Base-by-base conservation (phyloP, 768 basidiomycete genomes). In the Termitomyces sp. region DNA sequence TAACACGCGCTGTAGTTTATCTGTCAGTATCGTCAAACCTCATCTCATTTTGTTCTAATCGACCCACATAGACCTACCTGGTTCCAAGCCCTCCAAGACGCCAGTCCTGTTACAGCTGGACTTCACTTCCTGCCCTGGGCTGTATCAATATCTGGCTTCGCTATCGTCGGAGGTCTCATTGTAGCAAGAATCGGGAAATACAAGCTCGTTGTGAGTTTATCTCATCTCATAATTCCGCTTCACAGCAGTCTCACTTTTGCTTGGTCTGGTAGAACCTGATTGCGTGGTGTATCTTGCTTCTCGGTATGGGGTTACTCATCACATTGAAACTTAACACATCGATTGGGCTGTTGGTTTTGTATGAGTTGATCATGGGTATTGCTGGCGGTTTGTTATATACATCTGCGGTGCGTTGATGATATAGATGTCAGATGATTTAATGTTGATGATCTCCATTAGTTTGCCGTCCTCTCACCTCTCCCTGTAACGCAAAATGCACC, bases 381-480 rank as follows among this genome's bases (percentile, higher is more conserved):
- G 57, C 56, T 36, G 52, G 56, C 15, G 70, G 71, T 11, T 42
- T 62, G 28, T 35, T 58, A 16, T 62, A 62, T 42, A 40, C 61
- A 24, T 45, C 63, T 24, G 51, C 60, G 12, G 60, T 61, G 56
- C 16, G 50, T 39, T 22, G 13, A 12, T 5, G 38, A 24, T 5
- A 42, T 33, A 32, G 12, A 15, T 11, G 6, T 39, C 8, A 20
- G 8, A 7, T 4, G 4, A 32, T 22, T 28, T 1, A 16, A n/a
- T 55, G 18, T 24, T 18, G n/a, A 44, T 53, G 18, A 56, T 16
- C 9, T 15, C 39, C 12, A 28, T 38, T 22, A 50, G 55, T 85
- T 82, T 65, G 76, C 83, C 0, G 74, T 84, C 45, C 75, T 82
- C 7, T 80, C 84, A 0, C 79, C 83, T 1, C 65, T 84, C 1